Conservation (phyloP, 148 eudicot genomes). For the Arctostaphylos glauca region DNA sequence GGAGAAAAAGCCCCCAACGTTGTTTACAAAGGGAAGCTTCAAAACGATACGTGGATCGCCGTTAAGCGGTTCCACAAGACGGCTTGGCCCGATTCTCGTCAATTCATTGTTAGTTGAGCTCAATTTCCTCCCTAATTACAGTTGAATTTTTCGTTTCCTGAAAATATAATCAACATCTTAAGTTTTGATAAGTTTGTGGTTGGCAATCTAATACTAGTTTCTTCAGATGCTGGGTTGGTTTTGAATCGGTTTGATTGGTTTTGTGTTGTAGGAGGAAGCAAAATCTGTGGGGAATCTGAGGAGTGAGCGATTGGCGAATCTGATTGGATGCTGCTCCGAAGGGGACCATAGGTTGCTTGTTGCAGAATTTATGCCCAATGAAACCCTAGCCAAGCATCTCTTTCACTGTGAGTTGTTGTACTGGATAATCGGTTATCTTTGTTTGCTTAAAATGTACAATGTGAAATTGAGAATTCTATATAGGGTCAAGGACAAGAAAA, state of each 20-base stretch:
- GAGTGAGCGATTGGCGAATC: slow-evolving; percentile 56
- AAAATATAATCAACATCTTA: neutral
- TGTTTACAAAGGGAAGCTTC: slow-evolving; percentile 50
- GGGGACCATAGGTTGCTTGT: slow-evolving; percentile 64
- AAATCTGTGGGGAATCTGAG: slow-evolving; percentile 59
- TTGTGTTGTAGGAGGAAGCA: slow-evolving; percentile 54
- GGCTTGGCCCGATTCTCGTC: slow-evolving; percentile 69
- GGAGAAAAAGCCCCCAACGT: slow-evolving; percentile 70
- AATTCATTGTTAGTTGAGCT: slow-evolving; percentile 38
- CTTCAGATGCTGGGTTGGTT: neutral
- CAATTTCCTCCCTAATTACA: neutral
- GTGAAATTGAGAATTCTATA: neutral
- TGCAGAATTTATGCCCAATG: slow-evolving; percentile 68
- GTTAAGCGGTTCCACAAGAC: slow-evolving; percentile 59
- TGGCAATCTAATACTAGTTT: neutral
- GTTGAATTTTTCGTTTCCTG: neutral
- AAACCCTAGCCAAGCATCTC: slow-evolving; percentile 66
- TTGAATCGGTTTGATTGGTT: neutral
- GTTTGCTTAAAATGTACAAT: neutral
- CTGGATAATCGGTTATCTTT: neutral
- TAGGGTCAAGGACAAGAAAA: neutral
- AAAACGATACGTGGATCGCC: slow-evolving; percentile 37
- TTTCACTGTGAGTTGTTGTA: slow-evolving; percentile 54
- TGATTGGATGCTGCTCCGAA: slow-evolving; percentile 58
- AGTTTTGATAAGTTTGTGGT: neutral